Evolutionary conservation across 2,329 filamentous ascomycete species (phyloP).

Genomic region (Pseudofabraea citricarpa): DNA sequence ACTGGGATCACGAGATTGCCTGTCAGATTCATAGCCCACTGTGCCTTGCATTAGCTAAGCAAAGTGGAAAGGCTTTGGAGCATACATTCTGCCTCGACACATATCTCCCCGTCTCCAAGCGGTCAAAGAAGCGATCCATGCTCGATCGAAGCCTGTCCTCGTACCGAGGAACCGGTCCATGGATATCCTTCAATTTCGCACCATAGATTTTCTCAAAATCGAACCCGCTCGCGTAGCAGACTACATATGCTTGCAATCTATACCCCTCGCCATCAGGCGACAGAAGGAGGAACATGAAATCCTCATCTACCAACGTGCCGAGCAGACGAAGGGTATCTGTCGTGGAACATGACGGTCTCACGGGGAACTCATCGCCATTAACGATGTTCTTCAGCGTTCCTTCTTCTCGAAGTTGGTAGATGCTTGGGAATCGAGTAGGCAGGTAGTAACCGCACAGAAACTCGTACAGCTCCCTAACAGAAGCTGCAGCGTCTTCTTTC

Average conservation of each 20-base stretch:
- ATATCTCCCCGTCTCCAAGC: conserved; percentile 40
- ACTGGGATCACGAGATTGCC: no score
- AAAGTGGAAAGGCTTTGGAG: no score
- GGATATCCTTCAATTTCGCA: conserved; percentile 44
- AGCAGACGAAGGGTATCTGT: conserved; percentile 39
- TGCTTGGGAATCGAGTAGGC: conserved; percentile 46
- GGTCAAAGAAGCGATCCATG: conserved; percentile 56
- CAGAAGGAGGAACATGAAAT: conserved; percentile 53
- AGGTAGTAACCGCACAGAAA: conserved; percentile 50
- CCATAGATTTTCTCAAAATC: conserved; percentile 46
- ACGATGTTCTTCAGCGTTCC: conserved; percentile 32
- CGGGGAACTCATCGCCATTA: conserved; percentile 36
- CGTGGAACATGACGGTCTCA: conserved; percentile 25
- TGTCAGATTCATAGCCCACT: no score
- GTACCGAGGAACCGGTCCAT: conserved; percentile 52
- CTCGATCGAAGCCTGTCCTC: conserved; percentile 44
- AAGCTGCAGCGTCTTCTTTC: conserved; percentile 24
- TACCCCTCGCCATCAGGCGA: conserved; percentile 32
- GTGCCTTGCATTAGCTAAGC: no score
- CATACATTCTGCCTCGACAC: no score
- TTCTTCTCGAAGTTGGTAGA: conserved; percentile 32
- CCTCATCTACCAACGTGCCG: conserved; percentile 47
- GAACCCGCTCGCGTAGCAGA: conserved; percentile 53
- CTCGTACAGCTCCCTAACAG: conserved; percentile 48
- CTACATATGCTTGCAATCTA: conserved; percentile 47